Evolutionary conservation across 805 yeast species (phyloP).

Genomic region (Maudiozyma serrabonitensis): DNA sequence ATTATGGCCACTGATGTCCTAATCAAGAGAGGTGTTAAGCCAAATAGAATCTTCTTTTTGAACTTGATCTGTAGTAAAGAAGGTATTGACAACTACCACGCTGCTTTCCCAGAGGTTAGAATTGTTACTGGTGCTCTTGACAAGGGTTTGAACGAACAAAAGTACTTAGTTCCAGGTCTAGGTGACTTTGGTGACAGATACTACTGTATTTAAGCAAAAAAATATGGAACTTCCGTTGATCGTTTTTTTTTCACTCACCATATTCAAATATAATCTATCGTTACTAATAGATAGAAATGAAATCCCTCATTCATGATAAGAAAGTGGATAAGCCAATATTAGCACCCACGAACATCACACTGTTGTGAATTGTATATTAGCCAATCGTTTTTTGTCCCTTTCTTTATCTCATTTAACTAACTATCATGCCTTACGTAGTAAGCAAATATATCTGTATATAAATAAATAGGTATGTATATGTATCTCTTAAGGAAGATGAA

Average conservation of each 20-base stretch:
- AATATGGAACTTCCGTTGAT: not conserved
- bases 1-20: conserved; percentile 93
- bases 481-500: not conserved
- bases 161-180: conserved; percentile 85
- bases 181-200: conserved; percentile 99
- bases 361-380: too few relatives aligned
- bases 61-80: conserved; percentile 92
- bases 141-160: conserved; percentile 71
- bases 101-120: conserved; percentile 70
- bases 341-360: too few relatives aligned
- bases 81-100: conserved; percentile 73
- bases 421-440: conserved; percentile 56
- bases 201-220: conserved; percentile 59
- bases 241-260: not conserved
- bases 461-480: not conserved
- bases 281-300: too few relatives aligned
- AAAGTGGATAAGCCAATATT: too few relatives aligned
- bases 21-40: conserved; percentile 74
- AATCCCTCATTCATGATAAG: too few relatives aligned
- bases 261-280: not conserved
- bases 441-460: not conserved
- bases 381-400: conserved; percentile 33
- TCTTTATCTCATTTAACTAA: conserved; percentile 35
- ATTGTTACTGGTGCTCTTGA: conserved; percentile 94
- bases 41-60: conserved; percentile 79